These are phyloP conservation scores for Arctostaphylos glauca DNA, from an alignment of 148 eudicot genomes.

Conservation along the genomic window DNA sequence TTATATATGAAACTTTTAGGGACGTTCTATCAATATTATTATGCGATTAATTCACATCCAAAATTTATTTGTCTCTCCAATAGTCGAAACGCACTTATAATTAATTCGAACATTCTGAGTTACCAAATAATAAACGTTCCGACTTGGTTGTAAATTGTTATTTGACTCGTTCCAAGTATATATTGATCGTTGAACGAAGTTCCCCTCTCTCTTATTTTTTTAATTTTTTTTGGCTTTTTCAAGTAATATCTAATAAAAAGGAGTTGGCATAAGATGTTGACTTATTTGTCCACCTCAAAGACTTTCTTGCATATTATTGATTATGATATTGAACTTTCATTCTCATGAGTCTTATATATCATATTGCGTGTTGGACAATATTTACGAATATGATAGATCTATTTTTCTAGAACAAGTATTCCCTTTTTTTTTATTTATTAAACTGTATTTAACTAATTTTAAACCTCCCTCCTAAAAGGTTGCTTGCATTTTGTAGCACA, in stretches of 20 bases:
- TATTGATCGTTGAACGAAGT: neutral
- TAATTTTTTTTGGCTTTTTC: neutral
- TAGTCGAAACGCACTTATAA: too few relatives aligned
- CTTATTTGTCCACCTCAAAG: slow-evolving; percentile 10
- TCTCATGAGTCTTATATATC: neutral
- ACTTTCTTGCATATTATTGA: neutral
- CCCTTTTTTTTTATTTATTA: too few relatives aligned
- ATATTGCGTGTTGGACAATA: slow-evolving; percentile 7
- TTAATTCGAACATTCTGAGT: too few relatives aligned
- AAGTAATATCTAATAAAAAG: neutral
- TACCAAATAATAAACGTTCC: too few relatives aligned
- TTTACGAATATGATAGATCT: neutral
- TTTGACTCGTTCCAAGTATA: too few relatives aligned
- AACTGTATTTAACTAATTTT: neutral
- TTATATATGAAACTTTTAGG: too few relatives aligned
- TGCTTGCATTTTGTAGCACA: slow-evolving; percentile 6
- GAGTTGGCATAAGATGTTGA: slow-evolving; percentile 12
- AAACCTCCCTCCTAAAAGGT: neutral
- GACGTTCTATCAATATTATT: too few relatives aligned
- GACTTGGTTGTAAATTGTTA: too few relatives aligned
- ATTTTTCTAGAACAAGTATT: neutral
- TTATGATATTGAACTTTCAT: neutral
- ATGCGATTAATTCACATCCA: too few relatives aligned
- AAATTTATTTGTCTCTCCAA: too few relatives aligned
- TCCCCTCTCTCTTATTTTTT: neutral